Evolutionary conservation across 305 asterid genomes (phyloP), one percentile per base, ranked within the genome.

Genomic region (Fraxinus angustifolia): DNA sequence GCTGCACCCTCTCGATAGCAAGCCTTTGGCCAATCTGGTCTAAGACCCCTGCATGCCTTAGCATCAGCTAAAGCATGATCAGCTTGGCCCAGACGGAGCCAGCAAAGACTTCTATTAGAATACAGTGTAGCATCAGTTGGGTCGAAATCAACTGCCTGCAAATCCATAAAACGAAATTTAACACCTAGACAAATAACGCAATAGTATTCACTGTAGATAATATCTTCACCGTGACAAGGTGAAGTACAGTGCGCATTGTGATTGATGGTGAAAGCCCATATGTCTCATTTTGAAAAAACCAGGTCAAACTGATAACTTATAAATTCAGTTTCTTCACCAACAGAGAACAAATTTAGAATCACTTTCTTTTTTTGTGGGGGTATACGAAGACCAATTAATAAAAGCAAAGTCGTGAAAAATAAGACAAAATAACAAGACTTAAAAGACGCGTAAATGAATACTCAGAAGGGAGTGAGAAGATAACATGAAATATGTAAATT

Each of bases 1-100:
- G 99, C 99, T 36, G 97, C 98, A 65, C 99, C 99, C 87, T 92
- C 98, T 62, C 99, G 96, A 78, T 92, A 96, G 90, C 92, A 94
- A 80, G 97, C 97, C 83, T 96, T 96, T 7, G 98, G 85, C 99
- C 99, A 96, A 89, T 96, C 97, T 3, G 99, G 98, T 86, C 90
- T 90, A 23, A 94, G 91, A 88, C 88, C 93, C 83, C 91, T 90
- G 80, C 97, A 91, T 65, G 90, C 90, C 87, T 87, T 90, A 1
- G 97, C 99, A 89, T 96, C 99, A 78, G 90, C 84, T 82, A 96
- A 90, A 35, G 99, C 97, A 33, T 79, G 93, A 16, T 93, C 97
- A 60, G 98, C 94, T 88, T 96, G 98, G 72, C 99, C 99, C 68
- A 92, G 75, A 31, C 97, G 97, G 40, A 92, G 62, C 98, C 98